Evolutionary conservation across 2,329 filamentous ascomycete species (phyloP), one percentile per base, ranked within the genome.

Genomic region (Thermothelomyces thermophilus): DNA sequence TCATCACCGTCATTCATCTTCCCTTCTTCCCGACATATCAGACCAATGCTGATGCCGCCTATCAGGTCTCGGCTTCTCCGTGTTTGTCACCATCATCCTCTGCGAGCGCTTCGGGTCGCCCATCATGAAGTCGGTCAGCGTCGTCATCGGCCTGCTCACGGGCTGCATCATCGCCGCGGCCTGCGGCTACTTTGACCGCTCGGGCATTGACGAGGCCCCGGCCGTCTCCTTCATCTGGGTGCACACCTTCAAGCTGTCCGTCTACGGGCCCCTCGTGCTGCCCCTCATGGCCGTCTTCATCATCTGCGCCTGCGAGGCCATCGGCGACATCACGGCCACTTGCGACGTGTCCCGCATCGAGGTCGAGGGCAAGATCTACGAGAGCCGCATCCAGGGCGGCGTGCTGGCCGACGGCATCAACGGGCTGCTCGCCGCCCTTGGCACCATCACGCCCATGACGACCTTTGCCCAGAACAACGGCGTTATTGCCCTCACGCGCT

Each of bases 381-480:
- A 90, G 66, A 85, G 79, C 35, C 78, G 86, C 9, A 86, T 91
- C 60, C 86, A 90, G 66, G 87, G 87, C 11, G 87, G 87, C 30
- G 79, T 91, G 14, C 67, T 93, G 3, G 86, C 86, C 0, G 88
- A 93, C 58, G 87, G 87, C 1, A 58, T 90, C 44, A 88, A 87
- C 60, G 86, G 87, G 31, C 70, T 89, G 56, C 70, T 91, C 14
- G 85, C 86, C 14, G 85, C 82, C 1, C 76, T 93, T 28, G 86
- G 83, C 70, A 91, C 87, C 41, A 86, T 88, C 58, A 87, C 86
- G 0, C 86, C 87, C 26, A 87, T 90, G 79, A 83, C 81, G 1
- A 85, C 83, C 0, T 90, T 90, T 58, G 87, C 87, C 0, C 86
- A 90, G 65, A 91, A 91, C 70, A 90, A 91, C 64, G 87, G 87